Base-by-base conservation (phyloP, 768 basidiomycete genomes). In the Clavulina sp. region DNA sequence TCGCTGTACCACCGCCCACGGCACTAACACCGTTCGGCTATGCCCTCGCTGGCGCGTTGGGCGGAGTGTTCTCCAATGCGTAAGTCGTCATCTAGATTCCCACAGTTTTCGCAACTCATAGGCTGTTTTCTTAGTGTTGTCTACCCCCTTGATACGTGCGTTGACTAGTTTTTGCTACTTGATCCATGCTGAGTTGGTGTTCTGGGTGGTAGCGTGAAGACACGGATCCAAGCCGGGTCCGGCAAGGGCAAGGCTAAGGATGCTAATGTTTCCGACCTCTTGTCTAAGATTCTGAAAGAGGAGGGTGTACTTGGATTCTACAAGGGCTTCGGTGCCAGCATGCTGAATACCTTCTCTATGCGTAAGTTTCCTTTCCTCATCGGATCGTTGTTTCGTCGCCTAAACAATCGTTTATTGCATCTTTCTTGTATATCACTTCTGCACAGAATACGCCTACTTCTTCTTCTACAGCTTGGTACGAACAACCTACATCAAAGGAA, bases 301-400 rank as follows among this genome's bases (percentile, higher is more conserved):
- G 89, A 96, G 56, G 93, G 95, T 0, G 56, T 95, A 50, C 51
- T 61, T 3, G 95, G 91, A 0, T 79, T 79, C 62, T 99, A 93
- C 67, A 75, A 80, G 41, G 95, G 95, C 2, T 99, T 96, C 63
- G 73, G 78, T 32, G 95, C 95, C 23, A 96, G 86, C 38, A 97
- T 97, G 93, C 69, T 97, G 58, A 96, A 95, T 65, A 95, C 89
- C 1, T 99, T 99, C 66, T 93, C 89, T 33, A 85, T 84, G 79
- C 91, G 93, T 91, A 61, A 61, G 87, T 75, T 23, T 4, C 53
- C 33, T 4, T 19, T 24, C 30, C 48, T 5, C 5, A 36, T 28
- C 38, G 54, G 49, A 59, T 57, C 3, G 21, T 24, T 23, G 52
- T 48, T n/a, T 49, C 30, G n/a, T n/a, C n/a, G n/a, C n/a, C n/a